Evolutionary conservation across 345 rosid species (phyloP).

Genomic region (Kernera saxatilis): DNA sequence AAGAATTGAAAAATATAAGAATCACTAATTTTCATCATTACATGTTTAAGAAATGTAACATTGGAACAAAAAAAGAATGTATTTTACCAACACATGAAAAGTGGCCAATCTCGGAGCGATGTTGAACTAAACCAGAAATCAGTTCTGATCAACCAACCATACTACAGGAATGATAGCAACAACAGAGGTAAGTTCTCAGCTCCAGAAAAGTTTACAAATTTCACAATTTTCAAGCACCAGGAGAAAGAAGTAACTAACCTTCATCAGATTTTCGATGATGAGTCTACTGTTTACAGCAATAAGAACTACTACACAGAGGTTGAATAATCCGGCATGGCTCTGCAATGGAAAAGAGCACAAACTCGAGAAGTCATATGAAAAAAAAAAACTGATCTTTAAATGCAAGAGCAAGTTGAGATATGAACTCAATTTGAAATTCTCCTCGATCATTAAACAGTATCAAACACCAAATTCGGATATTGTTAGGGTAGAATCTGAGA

Average conservation of each 20-base stretch:
- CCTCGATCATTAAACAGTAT: background rate
- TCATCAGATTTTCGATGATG: slow-evolving; percentile 89
- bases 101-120: slow-evolving; percentile 95
- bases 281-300: slow-evolving; percentile 96
- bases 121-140: slow-evolving; percentile 95
- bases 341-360: slow-evolving; percentile 30
- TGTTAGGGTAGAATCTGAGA: background rate
- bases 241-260: slow-evolving; percentile 42
- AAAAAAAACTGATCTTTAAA: background rate
- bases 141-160: slow-evolving; percentile 84
- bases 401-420: background rate
- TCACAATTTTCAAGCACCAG: background rate
- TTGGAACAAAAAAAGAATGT: background rate
- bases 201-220: background rate
- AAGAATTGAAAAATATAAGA: background rate
- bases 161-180: slow-evolving; percentile 45
- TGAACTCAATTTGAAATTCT: background rate
- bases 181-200: background rate
- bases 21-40: background rate
- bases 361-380: background rate
- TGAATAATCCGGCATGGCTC: slow-evolving; percentile 99
- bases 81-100: slow-evolving; percentile 90
- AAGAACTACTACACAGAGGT: slow-evolving; percentile 94
- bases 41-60: background rate
- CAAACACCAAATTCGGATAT: background rate